phyloP scores from a whole-genome alignment of 2,329 filamentous ascomycete genomes.

The Geosmithia putterillii region DNA sequence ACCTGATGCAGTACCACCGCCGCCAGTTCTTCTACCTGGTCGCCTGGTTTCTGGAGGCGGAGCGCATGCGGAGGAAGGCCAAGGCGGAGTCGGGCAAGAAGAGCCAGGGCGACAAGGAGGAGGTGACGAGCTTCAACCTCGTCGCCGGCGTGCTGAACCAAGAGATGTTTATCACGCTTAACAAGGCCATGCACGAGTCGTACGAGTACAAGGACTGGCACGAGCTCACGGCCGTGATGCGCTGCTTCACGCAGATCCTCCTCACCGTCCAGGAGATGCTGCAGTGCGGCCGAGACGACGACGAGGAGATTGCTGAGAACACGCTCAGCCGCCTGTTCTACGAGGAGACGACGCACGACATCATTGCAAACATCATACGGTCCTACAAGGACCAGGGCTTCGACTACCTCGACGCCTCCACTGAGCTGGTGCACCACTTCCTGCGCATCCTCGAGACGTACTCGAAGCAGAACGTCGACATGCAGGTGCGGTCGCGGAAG shows the following conservation, averaged over 20 bases:
- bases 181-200: constrained; percentile 66
- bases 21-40: constrained; percentile 88
- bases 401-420: constrained; percentile 83
- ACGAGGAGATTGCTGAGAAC: constrained; percentile 96
- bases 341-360: constrained; percentile 87
- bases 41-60: constrained; percentile 84
- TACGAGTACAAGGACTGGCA: constrained; percentile 79
- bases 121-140: constrained; percentile 68
- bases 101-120: constrained; percentile 22
- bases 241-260: constrained; percentile 88
- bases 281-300: constrained; percentile 73
- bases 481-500: constrained; percentile 79
- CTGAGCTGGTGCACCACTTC: constrained; percentile 85
- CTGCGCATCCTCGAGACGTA: constrained; percentile 85
- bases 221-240: constrained; percentile 77
- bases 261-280: constrained; percentile 90
- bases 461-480: constrained; percentile 85
- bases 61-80: constrained; percentile 56
- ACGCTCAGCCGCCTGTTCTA: constrained; percentile 97
- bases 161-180: constrained; percentile 85
- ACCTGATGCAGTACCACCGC: constrained; percentile 64
- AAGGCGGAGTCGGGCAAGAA: constrained; percentile 31
- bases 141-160: constrained; percentile 87
- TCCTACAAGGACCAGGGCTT: constrained; percentile 92
- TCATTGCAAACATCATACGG: constrained; percentile 65